Conservation (phyloP, 768 basidiomycete species). For the Rhizopogon salebrosus region DNA sequence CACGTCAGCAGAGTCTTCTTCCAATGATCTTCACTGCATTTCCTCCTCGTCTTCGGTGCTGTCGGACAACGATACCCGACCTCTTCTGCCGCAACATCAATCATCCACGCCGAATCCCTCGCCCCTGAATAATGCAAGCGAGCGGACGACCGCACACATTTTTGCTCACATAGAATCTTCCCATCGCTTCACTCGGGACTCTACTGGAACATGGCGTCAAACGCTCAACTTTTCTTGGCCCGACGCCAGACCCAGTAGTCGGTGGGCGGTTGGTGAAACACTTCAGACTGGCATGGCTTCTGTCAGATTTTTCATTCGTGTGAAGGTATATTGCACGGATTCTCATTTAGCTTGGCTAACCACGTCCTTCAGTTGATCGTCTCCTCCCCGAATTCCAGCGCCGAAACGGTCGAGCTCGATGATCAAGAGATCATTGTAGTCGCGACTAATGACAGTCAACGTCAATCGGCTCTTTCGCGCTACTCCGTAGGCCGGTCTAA, state of each 20-base stretch:
- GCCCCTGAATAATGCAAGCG: constrained; percentile 4
- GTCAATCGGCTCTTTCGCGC: constrained; percentile 57
- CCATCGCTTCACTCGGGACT: constrained; percentile 50
- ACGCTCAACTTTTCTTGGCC: constrained; percentile 73
- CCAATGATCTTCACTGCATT: constrained; percentile 15
- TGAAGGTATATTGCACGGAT: constrained; percentile 45
- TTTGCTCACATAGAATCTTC: constrained; percentile 57
- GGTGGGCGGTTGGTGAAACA: constrained; percentile 80
- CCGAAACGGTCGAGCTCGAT: constrained; percentile 64
- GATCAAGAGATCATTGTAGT: constrained; percentile 63
- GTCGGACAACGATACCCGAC: constrained; percentile 21
- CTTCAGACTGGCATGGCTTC: constrained; percentile 58
- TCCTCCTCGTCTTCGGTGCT: constrained; percentile 16
- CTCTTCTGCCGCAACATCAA: constrained; percentile 16
- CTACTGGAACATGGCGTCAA: constrained; percentile 56
- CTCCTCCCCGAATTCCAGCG: constrained; percentile 37
- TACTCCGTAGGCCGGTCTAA: constrained; percentile 46
- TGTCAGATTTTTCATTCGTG: constrained; percentile 64
- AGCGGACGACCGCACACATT: constrained; percentile 39
- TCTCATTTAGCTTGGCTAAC: constrained; percentile 10
- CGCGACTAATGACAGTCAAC: constrained; percentile 66
- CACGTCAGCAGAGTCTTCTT: constrained; percentile 9
- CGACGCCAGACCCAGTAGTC: constrained; percentile 55
- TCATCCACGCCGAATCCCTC: constrained; percentile 10
- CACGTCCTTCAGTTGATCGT: constrained; percentile 38